Base-by-base conservation (phyloP, 331 rosid species). In the Malus hybrid region DNA sequence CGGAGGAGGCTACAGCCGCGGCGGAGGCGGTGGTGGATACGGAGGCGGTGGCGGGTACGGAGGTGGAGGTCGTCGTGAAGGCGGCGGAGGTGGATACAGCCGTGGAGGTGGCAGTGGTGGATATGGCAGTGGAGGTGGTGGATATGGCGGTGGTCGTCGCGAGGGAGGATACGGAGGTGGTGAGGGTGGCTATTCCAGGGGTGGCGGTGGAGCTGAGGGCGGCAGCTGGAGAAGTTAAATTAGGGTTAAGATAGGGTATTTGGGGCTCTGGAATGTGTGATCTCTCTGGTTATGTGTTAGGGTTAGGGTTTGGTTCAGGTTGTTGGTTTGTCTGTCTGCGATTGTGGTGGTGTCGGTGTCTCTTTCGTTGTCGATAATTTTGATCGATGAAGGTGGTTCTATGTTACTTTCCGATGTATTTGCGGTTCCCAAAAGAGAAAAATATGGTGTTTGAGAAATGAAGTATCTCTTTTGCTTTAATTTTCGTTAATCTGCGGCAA, bases 141-240 rank as follows among this genome's bases (percentile, higher is more conserved):
- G 78, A 20, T 76, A 85, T 8, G 83, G 88, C 0, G 80, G 80
- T 19, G 87, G 86, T 0, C 67, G 84, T 5, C 89, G 87, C 0
- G 96, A 76, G 0, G 90, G 92, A 19, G 91, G 92, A 0, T 22
- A 63, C 16, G 68, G 68, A 3, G 68, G 68, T 7, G 86, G 79
- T 42, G 48, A 42, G 1, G 48, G 48, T 42, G 48, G 12, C 10
- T 42, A 42, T 42, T 77, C 86, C 0, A 75, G 87, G 13, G 79
- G 93, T 0, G 85, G 89, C 0, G 93, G 97, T 8, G 97, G 83
- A 14, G 69, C 70, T 16, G 80, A 90, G 0, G 97, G 87, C 0
- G 96, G 96, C 18, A 89, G 56, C 80, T 93, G 98, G 98, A 89
- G 97, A 82, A 88, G 11, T 55, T 88, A 85, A 56, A 24, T 4